Base-by-base conservation (phyloP, 345 rosid species). In the Brassica nigra region DNA sequence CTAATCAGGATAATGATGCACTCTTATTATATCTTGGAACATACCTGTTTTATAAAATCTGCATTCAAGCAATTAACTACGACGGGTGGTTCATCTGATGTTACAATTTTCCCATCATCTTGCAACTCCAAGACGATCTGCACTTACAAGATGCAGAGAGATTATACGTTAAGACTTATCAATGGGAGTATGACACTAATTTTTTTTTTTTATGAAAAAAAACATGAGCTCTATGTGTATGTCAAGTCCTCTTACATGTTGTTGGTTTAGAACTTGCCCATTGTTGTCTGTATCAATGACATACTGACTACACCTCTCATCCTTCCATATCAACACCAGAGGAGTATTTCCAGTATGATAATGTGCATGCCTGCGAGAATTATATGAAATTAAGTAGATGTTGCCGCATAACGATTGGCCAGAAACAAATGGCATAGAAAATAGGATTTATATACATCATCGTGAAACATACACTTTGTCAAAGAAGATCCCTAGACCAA, bases 341-440 rank as follows among this genome's bases (percentile, higher is more conserved):
- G 98, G 99, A 42, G 99, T 93, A 79, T 86, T 93, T 62, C 98
- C 99, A 30, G 88, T 85, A 81, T 91, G 96, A 88, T 93, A 95
- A 66, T 90, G 97, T 58, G 98, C 89, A 85, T 87, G 90, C 86
- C 98, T 95, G 85, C 28, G 18, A 77, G 83, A 47, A 78, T 54
- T 49, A 34, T 31, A 59, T 33, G 55, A 42, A 55, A 15, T 66
- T 54, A 36, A 75, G 80, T 36, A 27, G 55, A 27, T 44, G 16
- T 76, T 37, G 44, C 31, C 20, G 31, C 8, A 36, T 68, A 61
- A 61, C 44, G 44, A 33, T 30, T 37, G 62, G 15, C 61, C 67
- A 68, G 68, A 16, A 37, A 39, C 34, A 36, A 31, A 6, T 20
- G 28, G 11, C 70, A 75, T 8, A 5, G 34, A 16, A 18, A 64